Evolutionary conservation across 306 rosid species (phyloP).

Genomic region (Gastrolobium bilobum): DNA sequence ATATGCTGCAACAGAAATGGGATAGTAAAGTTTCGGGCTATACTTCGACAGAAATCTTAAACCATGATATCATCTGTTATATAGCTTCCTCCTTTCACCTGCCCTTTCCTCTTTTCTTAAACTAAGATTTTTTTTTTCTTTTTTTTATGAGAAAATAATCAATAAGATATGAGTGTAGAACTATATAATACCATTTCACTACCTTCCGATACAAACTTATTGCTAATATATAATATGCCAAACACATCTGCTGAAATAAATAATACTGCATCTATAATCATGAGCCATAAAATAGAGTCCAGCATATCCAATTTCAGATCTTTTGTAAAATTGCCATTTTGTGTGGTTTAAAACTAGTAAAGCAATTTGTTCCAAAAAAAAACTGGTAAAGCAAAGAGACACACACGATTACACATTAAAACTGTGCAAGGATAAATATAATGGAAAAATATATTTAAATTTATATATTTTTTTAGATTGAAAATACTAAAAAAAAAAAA

Average conservation of each 20-base stretch:
- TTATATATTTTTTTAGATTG: neutral
- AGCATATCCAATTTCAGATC: slow-evolving; percentile 27
- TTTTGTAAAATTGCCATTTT: neutral
- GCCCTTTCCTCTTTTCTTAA: neutral
- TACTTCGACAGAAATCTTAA: slow-evolving; percentile 34
- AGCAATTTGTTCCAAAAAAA: no score
- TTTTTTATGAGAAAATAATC: neutral
- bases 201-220: slow-evolving; percentile 19
- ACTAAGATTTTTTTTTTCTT: neutral
- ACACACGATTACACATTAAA: neutral
- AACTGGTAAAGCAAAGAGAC: slow-evolving; percentile 11
- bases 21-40: slow-evolving; percentile 10
- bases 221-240: slow-evolving; percentile 14
- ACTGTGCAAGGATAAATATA: neutral
- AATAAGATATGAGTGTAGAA: neutral
- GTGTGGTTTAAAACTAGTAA: slow-evolving; percentile 9
- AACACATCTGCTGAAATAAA: slow-evolving; percentile 20
- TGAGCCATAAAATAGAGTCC: slow-evolving; percentile 12
- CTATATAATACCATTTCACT: slow-evolving; percentile 24
- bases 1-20: slow-evolving; percentile 75
- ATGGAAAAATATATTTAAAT: neutral
- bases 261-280: slow-evolving; percentile 20
- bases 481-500: neutral
- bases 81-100: neutral
- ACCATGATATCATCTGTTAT: neutral